Evolutionary conservation across 805 yeast species (phyloP).

Genomic region (Candida easanensis): DNA sequence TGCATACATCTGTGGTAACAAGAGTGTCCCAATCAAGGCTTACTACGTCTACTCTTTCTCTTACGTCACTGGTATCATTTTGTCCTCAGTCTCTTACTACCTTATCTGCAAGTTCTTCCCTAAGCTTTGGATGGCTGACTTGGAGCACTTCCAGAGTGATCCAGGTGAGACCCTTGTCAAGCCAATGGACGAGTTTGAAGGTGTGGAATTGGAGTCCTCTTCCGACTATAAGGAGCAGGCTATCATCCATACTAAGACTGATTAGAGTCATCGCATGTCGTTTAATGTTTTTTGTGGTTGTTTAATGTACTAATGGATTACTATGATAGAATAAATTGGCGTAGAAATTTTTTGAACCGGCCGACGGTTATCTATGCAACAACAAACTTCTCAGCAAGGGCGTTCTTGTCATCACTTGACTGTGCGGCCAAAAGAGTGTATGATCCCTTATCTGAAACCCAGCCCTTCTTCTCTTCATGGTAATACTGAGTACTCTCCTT

Average conservation of each 20-base stretch:
- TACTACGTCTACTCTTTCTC: constrained; percentile 48
- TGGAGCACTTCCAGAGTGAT: constrained; percentile 20
- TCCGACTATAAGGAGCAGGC: constrained; percentile 8
- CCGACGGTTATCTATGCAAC: too few species aligned
- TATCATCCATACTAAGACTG: constrained; percentile 7
- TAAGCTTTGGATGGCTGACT: constrained; percentile 24
- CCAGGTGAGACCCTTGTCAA: constrained; percentile 21
- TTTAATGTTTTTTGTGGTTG: not conserved
- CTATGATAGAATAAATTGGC: not conserved
- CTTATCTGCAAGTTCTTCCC: constrained; percentile 46
- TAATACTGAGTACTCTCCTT: constrained; percentile 52
- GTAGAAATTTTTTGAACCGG: too few species aligned
- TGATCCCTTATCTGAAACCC: constrained; percentile 50
- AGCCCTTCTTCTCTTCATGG: constrained; percentile 44
- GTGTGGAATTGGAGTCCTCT: constrained; percentile 14
- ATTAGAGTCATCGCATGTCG: not conserved
- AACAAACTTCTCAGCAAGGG: constrained; percentile 14
- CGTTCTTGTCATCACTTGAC: constrained; percentile 28
- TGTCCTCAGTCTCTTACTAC: constrained; percentile 48
- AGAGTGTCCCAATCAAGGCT: constrained; percentile 71
- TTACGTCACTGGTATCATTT: constrained; percentile 58
- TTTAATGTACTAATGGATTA: not conserved
- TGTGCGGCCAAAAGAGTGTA: constrained; percentile 49
- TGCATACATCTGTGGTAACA: constrained; percentile 55
- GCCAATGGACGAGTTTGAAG: constrained; percentile 16